Base-by-base conservation (phyloP, 2,329 filamentous ascomycete genomes). In the Paracamarosporium sp. region DNA sequence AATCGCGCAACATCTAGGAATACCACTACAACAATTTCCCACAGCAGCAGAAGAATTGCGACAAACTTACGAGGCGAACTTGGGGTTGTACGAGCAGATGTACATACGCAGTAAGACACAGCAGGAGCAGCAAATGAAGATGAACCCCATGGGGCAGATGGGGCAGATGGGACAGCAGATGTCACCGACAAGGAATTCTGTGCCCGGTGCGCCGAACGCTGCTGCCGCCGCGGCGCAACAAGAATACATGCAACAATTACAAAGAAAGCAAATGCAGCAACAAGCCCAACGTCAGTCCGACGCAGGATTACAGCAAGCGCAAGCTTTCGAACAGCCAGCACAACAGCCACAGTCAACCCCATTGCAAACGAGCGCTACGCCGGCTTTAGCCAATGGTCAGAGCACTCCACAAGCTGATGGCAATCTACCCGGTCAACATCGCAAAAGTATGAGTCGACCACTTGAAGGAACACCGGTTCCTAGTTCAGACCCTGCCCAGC, bases 1-100 rank as follows among this genome's bases (percentile, higher is more conserved):
- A 48, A 82, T 97, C 53, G 88, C 91, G 1, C 65, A 87, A 24
- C 74, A 76, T 60, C 66, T 82, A 62, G 73, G 76, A n/a, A 78
- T 80, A 40, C 64, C 72, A 11, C 74, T 73, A 47, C 73, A 74
- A 17, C 78, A 80, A 55, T 80, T 77, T 53, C 89, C 88, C 1
- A 85, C 82, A 9, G 92, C 91, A 0, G 83, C 87, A 2, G 84
- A 86, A 56, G 88, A 95, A 64, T 75, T 97, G 57, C 81, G 88
- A 66, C 82, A 84, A 27, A 83, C 91, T 6, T 96, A 95, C 75
- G 89, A 93, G 67, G 83, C 86, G 33, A 93, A 93, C 64, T 79
- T 97, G 5, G 79, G 85, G 25, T 85, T 88, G 30, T 97, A 96
- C 63, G 93, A 97, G 72, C 86, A 88, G 57, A 85, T 84, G 1